Percentiles rank a stretch among this genome's conserved stretches.
These are phyloP conservation scores for Lachnellula subtilissima DNA, from an alignment of 2,329 filamentous ascomycete species.

Conservation along the genomic window DNA sequence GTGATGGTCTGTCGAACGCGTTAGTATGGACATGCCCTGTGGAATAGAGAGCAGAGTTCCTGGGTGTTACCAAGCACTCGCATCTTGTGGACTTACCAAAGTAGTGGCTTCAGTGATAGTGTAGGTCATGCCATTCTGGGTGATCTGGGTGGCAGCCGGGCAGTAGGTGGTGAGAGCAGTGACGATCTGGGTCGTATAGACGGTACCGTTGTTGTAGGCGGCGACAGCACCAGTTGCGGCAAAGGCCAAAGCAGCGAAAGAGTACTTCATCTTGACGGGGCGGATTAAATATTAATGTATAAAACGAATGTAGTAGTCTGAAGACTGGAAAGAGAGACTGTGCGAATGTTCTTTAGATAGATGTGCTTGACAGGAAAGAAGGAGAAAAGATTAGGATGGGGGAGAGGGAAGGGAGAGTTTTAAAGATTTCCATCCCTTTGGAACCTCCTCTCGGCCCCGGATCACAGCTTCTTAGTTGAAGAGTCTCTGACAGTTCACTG, in stretches of 20 bases:
- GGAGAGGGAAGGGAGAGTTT: background rate
- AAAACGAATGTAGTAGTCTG: constrained; percentile 34
- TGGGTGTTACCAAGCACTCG: background rate
- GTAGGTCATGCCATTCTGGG: constrained; percentile 38
- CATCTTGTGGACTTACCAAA: constrained; percentile 22
- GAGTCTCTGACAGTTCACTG: background rate
- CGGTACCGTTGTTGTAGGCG: constrained; percentile 24
- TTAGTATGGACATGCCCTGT: constrained; percentile 1
- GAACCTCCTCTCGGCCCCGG: background rate
- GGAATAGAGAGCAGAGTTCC: background rate
- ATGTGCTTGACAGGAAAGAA: background rate
- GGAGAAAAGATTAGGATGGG: background rate
- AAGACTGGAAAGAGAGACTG: constrained; percentile 3
- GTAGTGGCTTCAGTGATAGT: constrained; percentile 56
- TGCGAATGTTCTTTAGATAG: background rate
- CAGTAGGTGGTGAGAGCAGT: constrained; percentile 45
- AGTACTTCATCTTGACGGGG: constrained; percentile 59
- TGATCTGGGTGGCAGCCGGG: constrained; percentile 17
- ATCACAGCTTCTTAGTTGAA: background rate
- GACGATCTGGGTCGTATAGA: constrained; percentile 45
- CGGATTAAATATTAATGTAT: constrained; percentile 20
- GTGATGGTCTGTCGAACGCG: constrained; percentile 27
- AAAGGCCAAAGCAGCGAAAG: constrained; percentile 45
- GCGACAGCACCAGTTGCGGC: constrained; percentile 5
- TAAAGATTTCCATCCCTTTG: background rate